Evolutionary conservation across 352 stramenopile genomes (phyloP), one percentile per base, ranked within the genome.

Genomic region (Phytophthora vignae): DNA sequence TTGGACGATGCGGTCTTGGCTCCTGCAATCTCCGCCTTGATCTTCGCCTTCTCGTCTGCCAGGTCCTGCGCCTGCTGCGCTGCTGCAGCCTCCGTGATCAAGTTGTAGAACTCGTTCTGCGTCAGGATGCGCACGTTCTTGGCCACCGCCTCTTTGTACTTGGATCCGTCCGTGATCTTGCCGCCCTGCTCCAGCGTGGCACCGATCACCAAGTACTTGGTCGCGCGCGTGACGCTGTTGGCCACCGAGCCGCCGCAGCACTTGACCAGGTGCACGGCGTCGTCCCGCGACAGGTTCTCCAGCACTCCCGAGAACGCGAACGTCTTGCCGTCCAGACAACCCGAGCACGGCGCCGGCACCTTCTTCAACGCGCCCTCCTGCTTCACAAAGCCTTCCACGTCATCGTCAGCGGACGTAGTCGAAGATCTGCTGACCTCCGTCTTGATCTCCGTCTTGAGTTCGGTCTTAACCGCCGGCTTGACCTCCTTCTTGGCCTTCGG

Each of bases 131-230:
- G 81, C n/a, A 94, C 83, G 67, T 96, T 93, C 64, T 96, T 95
- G 2, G 78, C 83, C 22, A 90, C 64, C 11, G 93, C 94, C 52
- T 97, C 94, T 59, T 90, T 91, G 81, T 97, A 98, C 78, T 99
- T 99, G 62, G 64, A 57, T 40, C 86, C 74, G 2, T 74, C 57
- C 2, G 75, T 73, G 17, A 96, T 77, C 21, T 90, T 73, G 8
- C 82, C 86, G 29, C 90, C 87, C 10, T 94, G 80, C 38, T 95
- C 87, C 11, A 97, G 72, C 21, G 79, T 81, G 15, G 78, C 29
- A 6, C 90, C 90, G 12, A 92, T 69, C 10, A 97, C 86, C 48
- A 97, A 66, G 58, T 93, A 94, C 71, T 92, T 95, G 29, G 88
- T 93, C 33, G 71, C 87, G 17, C 82, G 77, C n/a, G 83, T 87